Evolutionary conservation across 331 rosid species (phyloP).

Genomic region (Rhamnella rubrinervis): DNA sequence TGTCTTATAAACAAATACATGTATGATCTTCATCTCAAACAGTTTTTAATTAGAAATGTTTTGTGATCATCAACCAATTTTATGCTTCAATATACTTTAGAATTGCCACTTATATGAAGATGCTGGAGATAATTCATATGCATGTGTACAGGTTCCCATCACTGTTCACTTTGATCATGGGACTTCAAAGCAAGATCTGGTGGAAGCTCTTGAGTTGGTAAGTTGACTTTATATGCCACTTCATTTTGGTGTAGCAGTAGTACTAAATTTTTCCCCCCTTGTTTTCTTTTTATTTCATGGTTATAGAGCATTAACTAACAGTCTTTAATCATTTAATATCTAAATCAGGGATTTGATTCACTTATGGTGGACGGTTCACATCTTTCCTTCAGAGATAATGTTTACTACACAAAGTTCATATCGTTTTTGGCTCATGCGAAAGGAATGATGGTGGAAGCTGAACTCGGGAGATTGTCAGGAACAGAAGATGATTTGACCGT

Average conservation of each 20-base stretch:
- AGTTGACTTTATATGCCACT: conserved; percentile 7
- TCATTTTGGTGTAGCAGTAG: background rate
- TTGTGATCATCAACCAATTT: too few relatives aligned
- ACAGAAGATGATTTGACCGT: conserved; percentile 93
- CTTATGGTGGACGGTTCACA: conserved; percentile 93
- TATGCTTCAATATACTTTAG: too few relatives aligned
- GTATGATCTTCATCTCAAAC: too few relatives aligned
- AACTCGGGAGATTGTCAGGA: conserved; percentile 90
- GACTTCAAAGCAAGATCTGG: conserved; percentile 73
- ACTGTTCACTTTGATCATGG: conserved; percentile 95
- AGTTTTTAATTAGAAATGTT: too few relatives aligned
- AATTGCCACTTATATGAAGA: too few relatives aligned
- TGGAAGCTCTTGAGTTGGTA: conserved; percentile 88
- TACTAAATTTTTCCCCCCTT: conserved; percentile 6
- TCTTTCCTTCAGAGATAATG: conserved; percentile 76
- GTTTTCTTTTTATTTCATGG: conserved; percentile 1
- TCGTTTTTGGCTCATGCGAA: conserved; percentile 71
- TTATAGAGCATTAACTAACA: conserved; percentile 14
- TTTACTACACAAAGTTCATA: conserved; percentile 67
- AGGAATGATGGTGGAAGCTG: conserved; percentile 86
- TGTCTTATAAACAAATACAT: too few relatives aligned
- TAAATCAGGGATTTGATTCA: conserved; percentile 80
- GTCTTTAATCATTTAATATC: conserved; percentile 23
- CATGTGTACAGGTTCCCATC: conserved; percentile 69
- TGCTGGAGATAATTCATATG: conserved; percentile 4